Conservation (phyloP, 2,329 filamentous ascomycete genomes). For the Talaromyces sp. region DNA sequence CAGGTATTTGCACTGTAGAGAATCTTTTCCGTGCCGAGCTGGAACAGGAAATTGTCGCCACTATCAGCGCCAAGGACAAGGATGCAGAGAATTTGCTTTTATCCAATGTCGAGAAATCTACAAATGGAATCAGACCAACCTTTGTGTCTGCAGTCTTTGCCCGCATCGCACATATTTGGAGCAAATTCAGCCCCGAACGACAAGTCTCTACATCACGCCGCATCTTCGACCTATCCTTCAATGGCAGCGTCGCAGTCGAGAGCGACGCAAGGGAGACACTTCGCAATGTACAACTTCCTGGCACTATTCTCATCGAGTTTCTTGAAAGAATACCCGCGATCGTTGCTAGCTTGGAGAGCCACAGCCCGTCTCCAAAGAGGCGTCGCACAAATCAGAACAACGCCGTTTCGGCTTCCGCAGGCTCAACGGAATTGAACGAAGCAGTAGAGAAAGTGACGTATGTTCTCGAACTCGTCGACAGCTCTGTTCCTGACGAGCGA, state of each 20-base stretch:
- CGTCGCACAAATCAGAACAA: constrained; percentile 71
- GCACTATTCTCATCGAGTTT: constrained; percentile 65
- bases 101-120: constrained; percentile 42
- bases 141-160: constrained; percentile 62
- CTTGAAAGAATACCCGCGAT: constrained; percentile 67
- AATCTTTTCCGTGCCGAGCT: constrained; percentile 43
- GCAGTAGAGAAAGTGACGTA: constrained; percentile 74
- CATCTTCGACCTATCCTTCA: constrained; percentile 38
- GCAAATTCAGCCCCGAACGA: constrained; percentile 34
- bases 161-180: constrained; percentile 67
- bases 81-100: constrained; percentile 53
- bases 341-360: constrained; percentile 62
- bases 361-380: constrained; percentile 69
- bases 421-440: constrained; percentile 59
- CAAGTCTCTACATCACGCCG: constrained; percentile 31
- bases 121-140: constrained; percentile 41
- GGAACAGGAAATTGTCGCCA: constrained; percentile 48
- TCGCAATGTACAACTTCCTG: constrained; percentile 65
- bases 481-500: constrained; percentile 67
- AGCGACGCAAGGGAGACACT: constrained; percentile 57
- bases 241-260: constrained; percentile 21
- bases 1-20: constrained; percentile 45
- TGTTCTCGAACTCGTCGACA: constrained; percentile 81
- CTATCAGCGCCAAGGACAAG: constrained; percentile 51
- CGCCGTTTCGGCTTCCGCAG: constrained; percentile 54